A percentile compares a stretch with the other conserved stretches of the same genome.
These are phyloP conservation scores for Chlorella sp. DNA, from an alignment of 139 green algal genomes.

Conservation along the genomic window DNA sequence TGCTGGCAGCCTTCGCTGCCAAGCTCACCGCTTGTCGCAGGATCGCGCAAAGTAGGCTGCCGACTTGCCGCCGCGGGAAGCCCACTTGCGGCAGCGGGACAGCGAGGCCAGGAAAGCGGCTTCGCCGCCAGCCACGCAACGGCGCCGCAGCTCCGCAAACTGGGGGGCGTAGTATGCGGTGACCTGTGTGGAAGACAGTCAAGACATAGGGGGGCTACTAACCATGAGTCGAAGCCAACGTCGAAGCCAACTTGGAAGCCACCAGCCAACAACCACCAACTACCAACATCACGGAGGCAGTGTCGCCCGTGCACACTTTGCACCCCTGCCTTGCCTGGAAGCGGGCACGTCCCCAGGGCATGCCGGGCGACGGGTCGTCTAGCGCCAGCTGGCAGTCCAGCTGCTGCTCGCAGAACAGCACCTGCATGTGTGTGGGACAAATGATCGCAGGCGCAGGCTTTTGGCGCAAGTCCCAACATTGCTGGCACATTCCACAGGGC, in stretches of 20 bases:
- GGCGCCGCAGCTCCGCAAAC: conserved; percentile 84
- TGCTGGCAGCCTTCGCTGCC: no score
- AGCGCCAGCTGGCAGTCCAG: conserved; percentile 68
- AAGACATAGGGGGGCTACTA: no score
- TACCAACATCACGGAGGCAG: no score
- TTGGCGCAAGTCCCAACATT: no score
- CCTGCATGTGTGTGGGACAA: no score
- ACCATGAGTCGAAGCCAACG: no score
- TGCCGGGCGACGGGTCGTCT: conserved; percentile 70
- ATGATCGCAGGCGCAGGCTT: no score
- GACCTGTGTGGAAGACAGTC: conserved; percentile 43
- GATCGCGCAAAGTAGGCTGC: conserved; percentile 96
- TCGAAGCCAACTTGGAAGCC: no score
- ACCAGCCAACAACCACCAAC: no score
- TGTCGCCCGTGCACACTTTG: no score
- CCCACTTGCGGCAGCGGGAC: conserved; percentile 81
- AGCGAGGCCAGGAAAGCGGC: conserved; percentile 84
- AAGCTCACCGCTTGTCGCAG: conserved; percentile 78
- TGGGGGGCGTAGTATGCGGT: conserved; percentile 87
- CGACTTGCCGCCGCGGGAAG: conserved; percentile 87
- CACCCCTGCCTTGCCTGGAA: conserved; percentile 42
- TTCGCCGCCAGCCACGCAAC: conserved; percentile 76
- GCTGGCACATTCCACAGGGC: no score
- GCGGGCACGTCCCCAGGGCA: conserved; percentile 59
- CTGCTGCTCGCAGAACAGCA: conserved; percentile 62